A percentile compares a stretch with the other conserved stretches of the same genome.
Evolutionary conservation across 73 alveolate genomes (phyloP).

Genomic region (Halteria grandinella): DNA sequence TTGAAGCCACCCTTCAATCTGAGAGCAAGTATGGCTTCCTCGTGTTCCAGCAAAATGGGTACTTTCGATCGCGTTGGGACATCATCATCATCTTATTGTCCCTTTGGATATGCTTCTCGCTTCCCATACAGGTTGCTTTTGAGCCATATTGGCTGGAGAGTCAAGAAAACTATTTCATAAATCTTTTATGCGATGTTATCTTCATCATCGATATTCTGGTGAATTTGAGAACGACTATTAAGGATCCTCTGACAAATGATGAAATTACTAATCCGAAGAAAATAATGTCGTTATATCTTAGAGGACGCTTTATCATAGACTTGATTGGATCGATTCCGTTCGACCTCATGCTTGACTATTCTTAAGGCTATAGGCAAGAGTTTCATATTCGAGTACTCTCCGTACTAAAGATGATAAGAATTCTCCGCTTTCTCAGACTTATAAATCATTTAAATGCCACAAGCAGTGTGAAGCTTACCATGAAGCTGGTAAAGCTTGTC

Average conservation of each 20-base stretch:
- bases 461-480: constrained; percentile 55
- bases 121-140: constrained; percentile 75
- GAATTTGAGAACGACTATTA: constrained; percentile 67
- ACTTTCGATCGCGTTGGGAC: too few relatives aligned
- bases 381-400: constrained; percentile 15
- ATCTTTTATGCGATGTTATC: constrained; percentile 27
- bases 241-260: constrained; percentile 65
- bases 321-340: constrained; percentile 68
- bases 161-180: constrained; percentile 7
- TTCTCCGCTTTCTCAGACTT: constrained; percentile 61
- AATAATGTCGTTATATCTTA: constrained; percentile 48
- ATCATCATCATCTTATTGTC: constrained; percentile 63
- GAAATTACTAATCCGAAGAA: constrained; percentile 49
- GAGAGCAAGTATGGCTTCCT: too few relatives aligned
- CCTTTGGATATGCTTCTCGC: constrained; percentile 52
- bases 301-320: constrained; percentile 64
- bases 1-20: too few relatives aligned
- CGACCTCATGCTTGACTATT: constrained; percentile 21
- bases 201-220: constrained; percentile 58
- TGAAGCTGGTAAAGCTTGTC: constrained; percentile 54
- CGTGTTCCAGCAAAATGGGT: too few relatives aligned
- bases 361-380: too few relatives aligned
- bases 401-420: constrained; percentile 61
- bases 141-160: constrained; percentile 15
- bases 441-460: constrained; percentile 50